Evolutionary conservation across 192 early-diverging fungal genomes (phyloP).

Genomic region (Linnemannia elongata): DNA sequence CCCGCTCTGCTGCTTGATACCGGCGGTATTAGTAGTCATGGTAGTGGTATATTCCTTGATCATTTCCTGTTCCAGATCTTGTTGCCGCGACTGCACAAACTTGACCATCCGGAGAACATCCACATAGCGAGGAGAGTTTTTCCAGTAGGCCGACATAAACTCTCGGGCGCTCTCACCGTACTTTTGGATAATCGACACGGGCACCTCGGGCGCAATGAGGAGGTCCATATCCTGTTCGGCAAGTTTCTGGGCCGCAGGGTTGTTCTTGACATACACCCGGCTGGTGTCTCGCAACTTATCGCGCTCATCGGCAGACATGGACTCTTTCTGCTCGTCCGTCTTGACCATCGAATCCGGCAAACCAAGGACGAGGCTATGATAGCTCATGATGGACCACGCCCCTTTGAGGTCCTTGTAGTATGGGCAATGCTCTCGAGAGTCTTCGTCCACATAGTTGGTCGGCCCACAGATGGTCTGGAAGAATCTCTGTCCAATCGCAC

Average conservation of each 20-base stretch:
- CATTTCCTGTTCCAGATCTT: conserved; percentile 17
- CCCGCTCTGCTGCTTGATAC: too few relatives aligned
- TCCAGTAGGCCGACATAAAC: conserved; percentile 11
- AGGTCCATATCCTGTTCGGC: conserved; percentile 13
- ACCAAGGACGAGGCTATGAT: conserved; percentile 2
- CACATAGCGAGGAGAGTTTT: conserved; percentile 17
- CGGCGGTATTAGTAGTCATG: too few relatives aligned
- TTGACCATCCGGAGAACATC: conserved; percentile 21
- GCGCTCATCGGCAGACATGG: background rate
- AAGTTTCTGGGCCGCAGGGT: conserved; percentile 13
- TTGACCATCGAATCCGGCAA: conserved; percentile 28
- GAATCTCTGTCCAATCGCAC: too few relatives aligned
- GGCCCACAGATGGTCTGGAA: too few relatives aligned
- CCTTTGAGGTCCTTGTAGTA: too few relatives aligned
- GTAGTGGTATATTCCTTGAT: background rate
- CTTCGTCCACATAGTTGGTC: too few relatives aligned
- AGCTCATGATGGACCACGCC: too few relatives aligned
- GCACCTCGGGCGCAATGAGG: conserved; percentile 3
- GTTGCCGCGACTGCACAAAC: conserved; percentile 5
- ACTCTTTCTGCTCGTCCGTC: conserved; percentile 23
- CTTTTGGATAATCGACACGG: conserved; percentile 8
- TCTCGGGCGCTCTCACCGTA: conserved; percentile 5
- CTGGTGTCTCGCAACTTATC: background rate
- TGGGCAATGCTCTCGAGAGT: too few relatives aligned
- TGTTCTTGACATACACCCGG: background rate